Evolutionary conservation across 2,329 filamentous ascomycete species (phyloP), one percentile per base, ranked within the genome.

Genomic region (Macrophomina pseudophaseolina): DNA sequence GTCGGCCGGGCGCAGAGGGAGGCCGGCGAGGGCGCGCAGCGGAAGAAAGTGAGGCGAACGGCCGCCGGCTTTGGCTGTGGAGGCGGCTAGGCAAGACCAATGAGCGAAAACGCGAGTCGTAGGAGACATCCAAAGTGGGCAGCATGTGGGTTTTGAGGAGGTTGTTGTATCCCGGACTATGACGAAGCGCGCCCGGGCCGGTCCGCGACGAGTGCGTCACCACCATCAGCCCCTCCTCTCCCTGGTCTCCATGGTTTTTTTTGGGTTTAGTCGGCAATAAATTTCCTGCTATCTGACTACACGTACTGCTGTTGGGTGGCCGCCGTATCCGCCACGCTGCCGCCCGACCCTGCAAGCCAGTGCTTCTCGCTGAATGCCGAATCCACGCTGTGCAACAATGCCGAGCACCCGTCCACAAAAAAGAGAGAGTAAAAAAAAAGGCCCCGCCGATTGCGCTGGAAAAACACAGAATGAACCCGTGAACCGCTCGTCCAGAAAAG

Each of bases 21-120:
- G 52, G 63, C 52, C 51, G 62, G 51, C 62, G 62, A 64, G 62
- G 51, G 44, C 58, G 58, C 58, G 42, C 32, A 49, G 63, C 63
- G 52, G 63, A 56, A 40, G 63, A 40, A 49, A 65, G 52, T 38
- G 63, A 65, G 51, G 52, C 40, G 52, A 46, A 58, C 63, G 42
- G 63, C 40, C 63, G 40, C 52, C 63, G 52, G 44, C 58, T 62
- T 42, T 62, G 58, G 58, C 58, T 28, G 42, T 62, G 58, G 42
- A 18, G 44, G 42, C 30, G 58, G 32, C 32, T 62, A 44, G 58
- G 58, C 58, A 62, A 62, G 58, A 62, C 58, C 58, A 62, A 62
- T 62, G 58, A 62, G 58, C 58, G 58, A 62, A 32, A 44, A 62
- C 58, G 58, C 58, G 58, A 62, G 58, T 62, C 58, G 58, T 62